Evolutionary conservation across 169 alveolate species (phyloP).

Genomic region (Toxoplasma gondii): DNA sequence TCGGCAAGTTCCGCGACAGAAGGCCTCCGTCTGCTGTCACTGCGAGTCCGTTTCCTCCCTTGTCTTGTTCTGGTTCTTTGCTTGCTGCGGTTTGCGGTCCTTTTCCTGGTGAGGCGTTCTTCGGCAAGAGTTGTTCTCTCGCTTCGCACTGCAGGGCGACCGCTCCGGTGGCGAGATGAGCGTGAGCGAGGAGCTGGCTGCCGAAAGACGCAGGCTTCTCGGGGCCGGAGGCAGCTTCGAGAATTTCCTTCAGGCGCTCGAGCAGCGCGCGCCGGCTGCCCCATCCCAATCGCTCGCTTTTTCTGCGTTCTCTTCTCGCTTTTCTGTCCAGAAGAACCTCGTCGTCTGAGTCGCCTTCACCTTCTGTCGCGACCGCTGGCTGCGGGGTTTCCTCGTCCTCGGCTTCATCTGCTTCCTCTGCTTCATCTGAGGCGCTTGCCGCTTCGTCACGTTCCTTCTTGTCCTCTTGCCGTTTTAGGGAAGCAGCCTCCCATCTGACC

Average conservation of each 20-base stretch:
- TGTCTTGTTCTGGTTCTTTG: no score
- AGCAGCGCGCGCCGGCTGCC: conserved; percentile 22
- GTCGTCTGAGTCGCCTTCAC: not conserved
- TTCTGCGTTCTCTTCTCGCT: not conserved
- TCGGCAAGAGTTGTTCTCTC: not conserved
- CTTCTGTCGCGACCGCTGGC: not conserved
- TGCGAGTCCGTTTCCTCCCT: not conserved
- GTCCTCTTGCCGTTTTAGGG: not conserved
- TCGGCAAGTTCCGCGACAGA: not conserved
- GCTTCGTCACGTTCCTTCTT: not conserved
- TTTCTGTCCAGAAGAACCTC: not conserved
- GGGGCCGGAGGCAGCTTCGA: not conserved
- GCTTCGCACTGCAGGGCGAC: not conserved
- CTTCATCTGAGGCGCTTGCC: not conserved
- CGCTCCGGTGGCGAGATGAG: not conserved
- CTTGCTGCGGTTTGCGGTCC: no score
- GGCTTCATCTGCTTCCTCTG: not conserved
- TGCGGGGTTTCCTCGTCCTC: not conserved
- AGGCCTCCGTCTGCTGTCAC: not conserved
- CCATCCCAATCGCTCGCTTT: not conserved
- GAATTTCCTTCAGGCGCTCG: conserved; percentile 6
- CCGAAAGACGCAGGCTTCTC: not conserved
- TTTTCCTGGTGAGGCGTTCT: not conserved
- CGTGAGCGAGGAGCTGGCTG: not conserved
- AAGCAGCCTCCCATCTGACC: not conserved